A percentile compares a stretch with the other conserved stretches of the same genome.
Evolutionary conservation across 1,284 basidiomycete genomes (phyloP).

Genomic region (Ganoderma sinense): DNA sequence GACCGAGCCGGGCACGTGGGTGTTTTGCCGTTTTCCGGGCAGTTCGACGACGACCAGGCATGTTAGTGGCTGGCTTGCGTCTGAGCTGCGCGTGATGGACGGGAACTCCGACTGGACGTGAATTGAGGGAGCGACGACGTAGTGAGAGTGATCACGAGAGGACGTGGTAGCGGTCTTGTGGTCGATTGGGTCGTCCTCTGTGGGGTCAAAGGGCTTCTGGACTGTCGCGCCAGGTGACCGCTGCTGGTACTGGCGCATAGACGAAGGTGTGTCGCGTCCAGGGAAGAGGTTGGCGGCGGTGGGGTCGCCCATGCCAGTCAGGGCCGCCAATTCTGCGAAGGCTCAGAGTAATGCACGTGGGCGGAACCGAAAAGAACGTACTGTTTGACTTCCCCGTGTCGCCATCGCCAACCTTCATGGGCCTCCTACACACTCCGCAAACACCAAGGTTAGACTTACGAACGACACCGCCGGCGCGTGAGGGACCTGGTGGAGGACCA

Average conservation of each 20-base stretch:
- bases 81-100: slow-evolving; percentile 76
- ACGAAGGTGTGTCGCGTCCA: slow-evolving; percentile 66
- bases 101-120: slow-evolving; percentile 90
- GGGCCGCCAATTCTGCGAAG: slow-evolving; percentile 79
- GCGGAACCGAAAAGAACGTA: slow-evolving; percentile 52
- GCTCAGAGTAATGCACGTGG: slow-evolving; percentile 3
- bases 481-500: slow-evolving; percentile 79
- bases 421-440: slow-evolving; percentile 94
- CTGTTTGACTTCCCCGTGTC: slow-evolving; percentile 87
- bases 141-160: slow-evolving; percentile 58
- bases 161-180: slow-evolving; percentile 54
- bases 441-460: slow-evolving; percentile 88
- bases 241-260: slow-evolving; percentile 43
- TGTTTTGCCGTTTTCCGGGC: slow-evolving; percentile 69
- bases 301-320: slow-evolving; percentile 86
- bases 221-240: slow-evolving; percentile 38
- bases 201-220: slow-evolving; percentile 66
- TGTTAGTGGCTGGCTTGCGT: slow-evolving; percentile 82
- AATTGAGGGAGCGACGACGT: slow-evolving; percentile 88
- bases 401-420: slow-evolving; percentile 92
- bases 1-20: slow-evolving; percentile 66
- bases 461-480: slow-evolving; percentile 55
- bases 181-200: slow-evolving; percentile 83
- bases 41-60: slow-evolving; percentile 93
- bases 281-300: slow-evolving; percentile 64